Evolutionary conservation across 129 eudicot genomes (phyloP).

Genomic region (Artemisia argyi): DNA sequence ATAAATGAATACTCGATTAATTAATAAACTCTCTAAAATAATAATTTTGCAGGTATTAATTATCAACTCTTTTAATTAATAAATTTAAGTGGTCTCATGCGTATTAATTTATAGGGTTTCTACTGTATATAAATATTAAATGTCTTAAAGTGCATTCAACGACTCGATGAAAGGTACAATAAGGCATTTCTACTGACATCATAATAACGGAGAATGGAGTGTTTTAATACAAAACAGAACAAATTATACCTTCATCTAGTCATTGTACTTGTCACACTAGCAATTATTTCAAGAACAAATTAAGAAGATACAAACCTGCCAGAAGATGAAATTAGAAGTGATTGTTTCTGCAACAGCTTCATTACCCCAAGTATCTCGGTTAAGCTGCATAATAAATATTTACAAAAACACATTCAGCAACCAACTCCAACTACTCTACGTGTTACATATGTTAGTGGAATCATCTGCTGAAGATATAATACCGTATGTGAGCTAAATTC

Average conservation of each 20-base stretch:
- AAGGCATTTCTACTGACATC: no score
- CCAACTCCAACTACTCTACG: not conserved
- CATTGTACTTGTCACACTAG: no score
- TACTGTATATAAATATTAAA: not conserved
- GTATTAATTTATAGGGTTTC: no score
- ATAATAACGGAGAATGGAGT: not conserved
- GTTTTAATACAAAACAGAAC: not conserved
- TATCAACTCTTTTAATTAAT: no score
- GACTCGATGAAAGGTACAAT: no score
- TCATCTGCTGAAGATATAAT: not conserved
- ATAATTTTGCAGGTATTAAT: slow-evolving; percentile 13
- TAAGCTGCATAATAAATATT: slow-evolving; percentile 60
- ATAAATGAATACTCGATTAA: slow-evolving; percentile 33
- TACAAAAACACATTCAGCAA: not conserved
- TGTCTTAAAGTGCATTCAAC: not conserved
- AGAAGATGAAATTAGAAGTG: slow-evolving; percentile 75
- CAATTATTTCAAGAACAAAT: not conserved
- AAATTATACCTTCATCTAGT: not conserved
- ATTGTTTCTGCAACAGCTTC: slow-evolving; percentile 98
- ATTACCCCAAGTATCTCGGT: slow-evolving; percentile 99
- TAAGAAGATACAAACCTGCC: slow-evolving; percentile 72
- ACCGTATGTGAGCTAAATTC: slow-evolving; percentile 91
- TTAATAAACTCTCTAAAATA: slow-evolving; percentile 31
- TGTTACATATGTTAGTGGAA: no score
- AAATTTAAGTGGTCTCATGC: not conserved